A percentile compares a stretch with the other conserved stretches of the same genome.
phyloP scores from a whole-genome alignment of 73 alveolate species.

The Tetrahymena borealis region DNA sequence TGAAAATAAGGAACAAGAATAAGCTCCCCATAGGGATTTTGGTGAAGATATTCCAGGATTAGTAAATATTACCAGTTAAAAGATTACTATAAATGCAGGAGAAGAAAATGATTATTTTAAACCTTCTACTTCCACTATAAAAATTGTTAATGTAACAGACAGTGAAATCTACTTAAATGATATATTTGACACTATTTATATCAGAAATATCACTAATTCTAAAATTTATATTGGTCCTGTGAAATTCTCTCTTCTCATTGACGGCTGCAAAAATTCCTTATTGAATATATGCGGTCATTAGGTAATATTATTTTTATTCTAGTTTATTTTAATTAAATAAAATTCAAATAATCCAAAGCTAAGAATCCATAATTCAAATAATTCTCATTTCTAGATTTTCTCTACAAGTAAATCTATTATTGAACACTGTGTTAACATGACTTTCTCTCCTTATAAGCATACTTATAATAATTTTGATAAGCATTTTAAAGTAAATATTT shows the following conservation, averaged over 20 bases:
- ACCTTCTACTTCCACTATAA: background rate
- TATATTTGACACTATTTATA: constrained; percentile 67
- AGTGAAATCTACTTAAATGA: constrained; percentile 56
- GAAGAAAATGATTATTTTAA: background rate
- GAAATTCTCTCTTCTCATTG: constrained; percentile 70
- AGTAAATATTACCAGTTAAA: background rate
- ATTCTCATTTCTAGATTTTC: constrained; percentile 61
- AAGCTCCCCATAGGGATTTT: background rate
- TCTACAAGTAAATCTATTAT: constrained; percentile 86
- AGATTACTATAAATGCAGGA: background rate
- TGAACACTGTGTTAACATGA: constrained; percentile 74
- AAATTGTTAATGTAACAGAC: background rate
- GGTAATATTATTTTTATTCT: background rate
- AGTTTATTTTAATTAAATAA: background rate
- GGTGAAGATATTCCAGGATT: background rate
- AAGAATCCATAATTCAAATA: constrained; percentile 81
- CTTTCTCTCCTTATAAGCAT: constrained; percentile 57
- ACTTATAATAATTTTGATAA: constrained; percentile 37
- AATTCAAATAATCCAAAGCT: constrained; percentile 48
- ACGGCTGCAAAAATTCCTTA: constrained; percentile 56
- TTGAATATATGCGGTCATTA: constrained; percentile 55
- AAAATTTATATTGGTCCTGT: constrained; percentile 78
- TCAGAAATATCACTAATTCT: constrained; percentile 64
- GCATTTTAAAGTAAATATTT: constrained; percentile 43
- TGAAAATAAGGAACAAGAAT: background rate